Evolutionary conservation across 202 grass and related monocot species (phyloP).

Genomic region (Zoysia matrella): DNA sequence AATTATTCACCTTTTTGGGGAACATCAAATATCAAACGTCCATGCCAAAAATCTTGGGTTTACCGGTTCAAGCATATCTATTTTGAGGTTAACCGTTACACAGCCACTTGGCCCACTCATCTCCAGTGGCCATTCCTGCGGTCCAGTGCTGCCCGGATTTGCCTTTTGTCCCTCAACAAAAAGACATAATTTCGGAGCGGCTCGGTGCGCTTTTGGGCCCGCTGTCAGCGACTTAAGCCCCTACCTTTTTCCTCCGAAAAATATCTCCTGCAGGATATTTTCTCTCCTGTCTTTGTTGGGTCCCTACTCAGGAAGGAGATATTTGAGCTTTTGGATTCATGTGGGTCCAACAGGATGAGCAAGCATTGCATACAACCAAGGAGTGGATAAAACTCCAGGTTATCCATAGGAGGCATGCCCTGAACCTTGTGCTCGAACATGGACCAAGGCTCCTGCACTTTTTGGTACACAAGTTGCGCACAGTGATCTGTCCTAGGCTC

Average conservation of each 20-base stretch:
- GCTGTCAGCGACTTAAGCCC: constrained; percentile 12
- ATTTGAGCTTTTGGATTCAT: constrained; percentile 23
- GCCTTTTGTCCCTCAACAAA: constrained; percentile 10
- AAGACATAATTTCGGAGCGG: constrained; percentile 25
- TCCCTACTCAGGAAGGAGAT: constrained; percentile 32
- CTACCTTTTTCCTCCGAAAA: constrained; percentile 2
- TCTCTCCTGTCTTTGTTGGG: neutral
- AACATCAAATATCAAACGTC: constrained; percentile 1
- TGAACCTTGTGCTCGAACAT: constrained; percentile 46
- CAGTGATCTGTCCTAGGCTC: neutral
- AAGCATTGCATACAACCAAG: constrained; percentile 1
- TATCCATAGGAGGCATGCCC: constrained; percentile 30
- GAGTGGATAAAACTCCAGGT: constrained; percentile 10
- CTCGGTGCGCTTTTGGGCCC: constrained; percentile 44
- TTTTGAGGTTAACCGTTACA: constrained; percentile 31
- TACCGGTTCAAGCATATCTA: constrained; percentile 30
- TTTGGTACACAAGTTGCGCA: constrained; percentile 37
- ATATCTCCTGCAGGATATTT: constrained; percentile 56
- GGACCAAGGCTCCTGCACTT: constrained; percentile 43
- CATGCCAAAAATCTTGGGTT: neutral
- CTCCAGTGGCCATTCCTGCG: constrained; percentile 33
- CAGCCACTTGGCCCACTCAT: constrained; percentile 31
- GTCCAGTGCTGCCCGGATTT: constrained; percentile 33
- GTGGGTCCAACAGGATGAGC: constrained; percentile 24
- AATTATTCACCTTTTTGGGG: neutral